Conservation (phyloP, 2,329 filamentous ascomycete species). For the Botryosphaeria agaves region DNA sequence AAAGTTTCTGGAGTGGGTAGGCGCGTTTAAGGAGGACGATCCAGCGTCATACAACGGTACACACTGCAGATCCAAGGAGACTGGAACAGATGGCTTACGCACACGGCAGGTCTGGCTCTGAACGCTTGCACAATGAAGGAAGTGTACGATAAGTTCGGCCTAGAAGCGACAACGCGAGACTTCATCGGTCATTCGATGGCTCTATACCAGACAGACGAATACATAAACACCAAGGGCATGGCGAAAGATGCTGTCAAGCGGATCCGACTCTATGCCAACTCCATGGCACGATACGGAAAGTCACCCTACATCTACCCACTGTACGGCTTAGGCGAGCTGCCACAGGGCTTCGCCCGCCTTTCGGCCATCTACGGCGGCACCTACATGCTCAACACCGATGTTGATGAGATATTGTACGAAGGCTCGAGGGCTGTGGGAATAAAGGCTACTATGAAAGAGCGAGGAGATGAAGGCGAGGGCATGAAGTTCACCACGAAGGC, state of each 20-base stretch:
- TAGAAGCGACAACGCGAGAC: constrained; percentile 77
- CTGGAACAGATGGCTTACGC: constrained; percentile 5
- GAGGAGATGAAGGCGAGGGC: constrained; percentile 51
- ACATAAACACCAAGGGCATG: constrained; percentile 54
- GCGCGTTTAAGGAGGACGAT: constrained; percentile 67
- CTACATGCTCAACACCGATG: constrained; percentile 95
- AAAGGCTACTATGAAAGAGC: constrained; percentile 89
- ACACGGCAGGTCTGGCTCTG: constrained; percentile 51
- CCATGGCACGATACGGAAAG: constrained; percentile 92
- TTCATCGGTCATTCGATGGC: constrained; percentile 99
- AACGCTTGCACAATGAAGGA: constrained; percentile 79
- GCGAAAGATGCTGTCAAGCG: constrained; percentile 79
- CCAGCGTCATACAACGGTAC: constrained; percentile 77
- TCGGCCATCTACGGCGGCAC: constrained; percentile 98
- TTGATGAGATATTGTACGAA: constrained; percentile 81
- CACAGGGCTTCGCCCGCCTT: constrained; percentile 90
- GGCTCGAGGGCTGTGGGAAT: constrained; percentile 79
- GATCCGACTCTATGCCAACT: constrained; percentile 93
- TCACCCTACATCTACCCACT: constrained; percentile 99
- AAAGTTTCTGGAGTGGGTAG: constrained; percentile 92
- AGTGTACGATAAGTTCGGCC: constrained; percentile 95
- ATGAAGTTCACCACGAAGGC: constrained; percentile 96
- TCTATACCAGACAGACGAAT: constrained; percentile 78
- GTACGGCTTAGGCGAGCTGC: constrained; percentile 91
- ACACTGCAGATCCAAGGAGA: constrained; percentile 11